phyloP scores from a whole-genome alignment of 2,329 filamentous ascomycete species.

The Leptographium flavum region DNA sequence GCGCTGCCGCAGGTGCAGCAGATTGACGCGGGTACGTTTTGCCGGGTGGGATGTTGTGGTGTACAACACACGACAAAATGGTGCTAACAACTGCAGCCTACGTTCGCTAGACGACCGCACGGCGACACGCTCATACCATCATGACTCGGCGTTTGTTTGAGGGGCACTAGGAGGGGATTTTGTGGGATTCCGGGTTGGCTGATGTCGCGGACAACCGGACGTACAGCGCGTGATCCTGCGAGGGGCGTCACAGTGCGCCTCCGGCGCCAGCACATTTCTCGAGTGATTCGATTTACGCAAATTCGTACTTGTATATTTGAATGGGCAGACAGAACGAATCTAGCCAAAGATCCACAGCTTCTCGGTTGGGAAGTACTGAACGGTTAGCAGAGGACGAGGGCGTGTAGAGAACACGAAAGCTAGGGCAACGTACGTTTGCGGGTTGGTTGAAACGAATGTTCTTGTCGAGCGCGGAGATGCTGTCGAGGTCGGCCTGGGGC shows the following conservation, averaged over 20 bases:
- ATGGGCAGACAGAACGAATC: constrained; percentile 3
- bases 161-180: neutral
- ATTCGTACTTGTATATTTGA: neutral
- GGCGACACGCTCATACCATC: neutral
- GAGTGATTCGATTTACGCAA: no score
- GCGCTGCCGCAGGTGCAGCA: constrained; percentile 78
- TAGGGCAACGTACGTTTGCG: constrained; percentile 10
- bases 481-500: constrained; percentile 36
- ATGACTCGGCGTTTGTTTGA: neutral
- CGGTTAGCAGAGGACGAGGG: neutral
- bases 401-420: neutral
- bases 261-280: neutral
- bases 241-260: neutral
- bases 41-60: neutral
- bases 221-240: neutral
- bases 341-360: constrained; percentile 45
- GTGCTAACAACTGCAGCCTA: constrained; percentile 11
- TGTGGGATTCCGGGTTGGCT: neutral
- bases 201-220: neutral
- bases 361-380: constrained; percentile 40
- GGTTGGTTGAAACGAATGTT: constrained; percentile 49
- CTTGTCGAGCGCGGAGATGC: constrained; percentile 38
- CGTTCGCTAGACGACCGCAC: constrained; percentile 10
- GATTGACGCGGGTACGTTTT: constrained; percentile 87
- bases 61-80: no score